These are phyloP conservation scores for Ogataea methanolica DNA, from an alignment of 805 yeast species.

Conservation along the genomic window DNA sequence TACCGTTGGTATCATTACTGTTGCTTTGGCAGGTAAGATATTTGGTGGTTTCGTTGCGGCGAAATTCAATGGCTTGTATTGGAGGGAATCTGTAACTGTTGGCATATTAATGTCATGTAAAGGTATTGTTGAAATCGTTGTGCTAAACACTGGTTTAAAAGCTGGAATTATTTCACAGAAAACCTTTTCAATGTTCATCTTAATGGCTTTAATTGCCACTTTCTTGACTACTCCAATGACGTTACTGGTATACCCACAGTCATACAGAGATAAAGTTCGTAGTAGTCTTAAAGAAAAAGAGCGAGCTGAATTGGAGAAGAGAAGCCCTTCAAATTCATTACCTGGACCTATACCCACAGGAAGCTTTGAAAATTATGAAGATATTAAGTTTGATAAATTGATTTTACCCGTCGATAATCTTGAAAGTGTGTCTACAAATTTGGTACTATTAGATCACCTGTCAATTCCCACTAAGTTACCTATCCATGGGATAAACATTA, in stretches of 20 bases:
- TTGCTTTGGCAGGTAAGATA: conserved; percentile 67
- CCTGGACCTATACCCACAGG: conserved; percentile 26
- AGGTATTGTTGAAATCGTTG: conserved; percentile 84
- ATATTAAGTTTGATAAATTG: conserved; percentile 18
- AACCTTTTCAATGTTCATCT: conserved; percentile 74
- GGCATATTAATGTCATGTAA: conserved; percentile 85
- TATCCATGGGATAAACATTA: conserved; percentile 50
- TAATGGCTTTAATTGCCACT: conserved; percentile 78
- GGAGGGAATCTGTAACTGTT: conserved; percentile 73
- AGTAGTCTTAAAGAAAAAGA: conserved; percentile 19
- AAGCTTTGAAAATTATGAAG: conserved; percentile 18
- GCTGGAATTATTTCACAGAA: conserved; percentile 62
- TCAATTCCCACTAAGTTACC: conserved; percentile 21
- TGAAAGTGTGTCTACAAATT: conserved; percentile 27
- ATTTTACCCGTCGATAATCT: conserved; percentile 23
- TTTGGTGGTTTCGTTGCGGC: conserved; percentile 66
- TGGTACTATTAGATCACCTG: conserved; percentile 26
- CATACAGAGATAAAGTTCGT: conserved; percentile 50
- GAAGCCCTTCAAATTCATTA: conserved; percentile 24
- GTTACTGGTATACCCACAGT: conserved; percentile 52
- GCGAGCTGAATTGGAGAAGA: conserved; percentile 10
- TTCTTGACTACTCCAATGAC: conserved; percentile 79
- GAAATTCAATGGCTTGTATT: conserved; percentile 52
- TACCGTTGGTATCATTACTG: conserved; percentile 56
- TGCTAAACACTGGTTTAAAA: conserved; percentile 65